A percentile compares a stretch with the other conserved stretches of the same genome.
Conservation (phyloP, 2,329 filamentous ascomycete species). For the Nemania serpens region DNA sequence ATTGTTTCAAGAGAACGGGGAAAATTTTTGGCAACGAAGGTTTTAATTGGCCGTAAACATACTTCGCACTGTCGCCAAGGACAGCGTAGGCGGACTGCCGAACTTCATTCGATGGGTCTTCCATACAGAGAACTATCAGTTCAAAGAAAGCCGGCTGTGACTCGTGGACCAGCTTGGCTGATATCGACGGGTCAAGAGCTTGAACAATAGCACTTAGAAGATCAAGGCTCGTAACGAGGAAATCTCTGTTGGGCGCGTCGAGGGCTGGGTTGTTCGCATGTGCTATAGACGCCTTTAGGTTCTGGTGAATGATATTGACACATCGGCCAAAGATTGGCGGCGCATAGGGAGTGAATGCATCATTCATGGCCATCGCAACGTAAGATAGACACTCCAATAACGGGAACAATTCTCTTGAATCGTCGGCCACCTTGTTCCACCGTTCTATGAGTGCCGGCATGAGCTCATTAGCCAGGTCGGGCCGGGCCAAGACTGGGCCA, state of each 20-base stretch:
- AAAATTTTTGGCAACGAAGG: constrained; percentile 74
- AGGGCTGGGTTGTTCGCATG: constrained; percentile 69
- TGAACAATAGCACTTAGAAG: constrained; percentile 93
- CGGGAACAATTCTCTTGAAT: constrained; percentile 92
- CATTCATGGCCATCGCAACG: constrained; percentile 82
- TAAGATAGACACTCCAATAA: constrained; percentile 96
- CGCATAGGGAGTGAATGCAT: constrained; percentile 83
- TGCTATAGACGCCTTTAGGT: constrained; percentile 78
- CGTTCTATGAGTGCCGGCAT: constrained; percentile 92
- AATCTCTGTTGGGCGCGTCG: constrained; percentile 92
- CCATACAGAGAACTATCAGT: constrained; percentile 88
- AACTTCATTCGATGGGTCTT: constrained; percentile 88
- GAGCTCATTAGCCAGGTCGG: constrained; percentile 78
- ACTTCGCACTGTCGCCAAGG: constrained; percentile 92
- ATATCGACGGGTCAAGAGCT: constrained; percentile 75
- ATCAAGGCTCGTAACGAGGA: constrained; percentile 92
- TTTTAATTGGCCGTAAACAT: constrained; percentile 81
- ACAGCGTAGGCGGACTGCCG: constrained; percentile 95
- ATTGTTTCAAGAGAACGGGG: constrained; percentile 81
- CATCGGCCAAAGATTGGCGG: constrained; percentile 85
- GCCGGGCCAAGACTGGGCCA: constrained; percentile 77
- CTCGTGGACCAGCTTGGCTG: constrained; percentile 73
- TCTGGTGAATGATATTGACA: constrained; percentile 87
- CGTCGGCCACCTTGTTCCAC: constrained; percentile 84
- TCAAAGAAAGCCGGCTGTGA: constrained; percentile 88